These are phyloP conservation scores for Schizochytrium sp. DNA, from an alignment of 108 stramenopile species.

Conservation along the genomic window DNA sequence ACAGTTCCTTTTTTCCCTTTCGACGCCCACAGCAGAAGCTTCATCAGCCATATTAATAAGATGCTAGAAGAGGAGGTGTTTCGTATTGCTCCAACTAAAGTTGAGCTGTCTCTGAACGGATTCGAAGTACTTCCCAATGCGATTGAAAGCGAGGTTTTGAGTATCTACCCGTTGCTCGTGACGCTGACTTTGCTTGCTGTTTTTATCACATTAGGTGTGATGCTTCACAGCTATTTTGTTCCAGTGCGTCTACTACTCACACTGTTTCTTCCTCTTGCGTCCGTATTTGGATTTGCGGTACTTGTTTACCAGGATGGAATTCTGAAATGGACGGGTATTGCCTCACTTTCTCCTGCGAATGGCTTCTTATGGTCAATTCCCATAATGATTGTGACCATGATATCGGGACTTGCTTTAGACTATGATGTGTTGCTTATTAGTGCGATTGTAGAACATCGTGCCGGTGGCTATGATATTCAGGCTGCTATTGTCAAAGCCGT, in stretches of 20 bases:
- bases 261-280: slow-evolving; percentile 68
- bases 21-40: slow-evolving; percentile 11
- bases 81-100: not conserved
- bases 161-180: not conserved
- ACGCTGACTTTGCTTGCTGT: not conserved
- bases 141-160: not conserved
- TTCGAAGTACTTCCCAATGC: slow-evolving; percentile 42
- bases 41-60: not conserved
- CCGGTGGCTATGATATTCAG: slow-evolving; percentile 65
- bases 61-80: not conserved
- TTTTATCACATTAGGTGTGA: not conserved
- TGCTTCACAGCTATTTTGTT: slow-evolving; percentile 55
- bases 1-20: slow-evolving; percentile 54
- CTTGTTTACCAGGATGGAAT: slow-evolving; percentile 71
- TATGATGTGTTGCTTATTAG: slow-evolving; percentile 75
- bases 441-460: slow-evolving; percentile 70
- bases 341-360: slow-evolving; percentile 3
- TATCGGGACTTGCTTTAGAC: slow-evolving; percentile 75
- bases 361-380: slow-evolving; percentile 73
- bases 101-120: slow-evolving; percentile 10
- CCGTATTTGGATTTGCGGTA: slow-evolving; percentile 72
- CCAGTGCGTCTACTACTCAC: slow-evolving; percentile 19
- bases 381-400: slow-evolving; percentile 73
- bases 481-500: slow-evolving; percentile 67
- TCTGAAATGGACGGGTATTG: slow-evolving; percentile 51